phyloP scores from a whole-genome alignment of 176 grass and related monocot genomes.

The Juncus inflexus region DNA sequence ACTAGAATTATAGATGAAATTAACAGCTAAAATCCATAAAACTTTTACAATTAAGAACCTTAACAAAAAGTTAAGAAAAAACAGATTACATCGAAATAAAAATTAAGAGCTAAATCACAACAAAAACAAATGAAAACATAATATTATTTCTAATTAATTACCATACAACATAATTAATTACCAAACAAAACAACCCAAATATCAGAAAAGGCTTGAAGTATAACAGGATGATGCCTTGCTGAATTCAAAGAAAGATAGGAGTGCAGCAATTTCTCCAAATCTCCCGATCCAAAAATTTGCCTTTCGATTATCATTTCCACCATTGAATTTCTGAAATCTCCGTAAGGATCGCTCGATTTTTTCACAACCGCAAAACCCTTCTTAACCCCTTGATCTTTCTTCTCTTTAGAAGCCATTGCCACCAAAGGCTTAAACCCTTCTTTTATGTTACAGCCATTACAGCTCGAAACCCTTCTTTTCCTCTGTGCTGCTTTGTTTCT shows the following conservation, averaged over 20 bases:
- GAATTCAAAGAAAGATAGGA: slow-evolving; percentile 85
- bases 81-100: neutral
- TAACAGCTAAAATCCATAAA: slow-evolving; percentile 19
- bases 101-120: slow-evolving; percentile 2
- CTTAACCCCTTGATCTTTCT: slow-evolving; percentile 36
- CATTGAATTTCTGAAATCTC: slow-evolving; percentile 87
- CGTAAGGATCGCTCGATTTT: slow-evolving; percentile 75
- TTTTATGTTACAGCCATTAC: slow-evolving; percentile 58
- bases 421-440: slow-evolving; percentile 62
- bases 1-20: neutral
- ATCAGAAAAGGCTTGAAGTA: slow-evolving; percentile 97
- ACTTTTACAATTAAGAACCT: slow-evolving; percentile 25
- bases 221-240: slow-evolving; percentile 71
- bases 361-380: slow-evolving; percentile 77
- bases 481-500: slow-evolving; percentile 12
- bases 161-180: neutral
- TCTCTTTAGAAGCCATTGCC: slow-evolving; percentile 40
- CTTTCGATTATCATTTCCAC: slow-evolving; percentile 88
- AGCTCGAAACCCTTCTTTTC: slow-evolving; percentile 35
- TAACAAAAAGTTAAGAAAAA: slow-evolving; percentile 22
- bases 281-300: slow-evolving; percentile 57
- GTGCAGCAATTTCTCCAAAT: slow-evolving; percentile 79
- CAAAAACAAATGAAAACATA: slow-evolving; percentile 6
- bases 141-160: slow-evolving; percentile 15
- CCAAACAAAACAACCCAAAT: slow-evolving; percentile 77